Percentiles rank a stretch among this genome's conserved stretches.
Evolutionary conservation across 2,329 filamentous ascomycete species (phyloP).

Genomic region (Epichloe gansuensis): DNA sequence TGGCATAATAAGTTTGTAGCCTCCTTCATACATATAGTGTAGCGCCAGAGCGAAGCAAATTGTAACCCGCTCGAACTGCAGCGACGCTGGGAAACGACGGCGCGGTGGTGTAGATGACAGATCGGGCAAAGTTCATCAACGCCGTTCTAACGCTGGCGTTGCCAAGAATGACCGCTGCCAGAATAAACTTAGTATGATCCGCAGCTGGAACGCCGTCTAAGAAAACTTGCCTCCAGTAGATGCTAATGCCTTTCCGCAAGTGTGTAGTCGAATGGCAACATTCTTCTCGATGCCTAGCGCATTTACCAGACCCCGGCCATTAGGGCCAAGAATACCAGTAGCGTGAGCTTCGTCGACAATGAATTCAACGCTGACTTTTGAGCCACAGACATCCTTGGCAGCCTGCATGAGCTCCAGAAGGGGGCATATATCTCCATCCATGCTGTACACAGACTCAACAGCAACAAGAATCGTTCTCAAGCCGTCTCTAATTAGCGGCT

Average conservation of each 20-base stretch:
- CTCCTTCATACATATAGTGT: neutral
- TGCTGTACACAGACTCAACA: conserved; percentile 33
- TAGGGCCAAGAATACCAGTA: conserved; percentile 33
- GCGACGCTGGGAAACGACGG: conserved; percentile 13
- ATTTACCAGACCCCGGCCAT: conserved; percentile 36
- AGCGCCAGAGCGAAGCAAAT: conserved; percentile 1
- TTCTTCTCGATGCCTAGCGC: conserved; percentile 35
- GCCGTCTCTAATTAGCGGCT: conserved; percentile 18
- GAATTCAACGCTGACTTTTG: conserved; percentile 30
- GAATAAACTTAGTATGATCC: neutral
- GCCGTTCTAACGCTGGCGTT: conserved; percentile 9
- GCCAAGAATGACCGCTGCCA: conserved; percentile 11
- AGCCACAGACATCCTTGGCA: conserved; percentile 17
- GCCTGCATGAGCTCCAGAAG: conserved; percentile 24
- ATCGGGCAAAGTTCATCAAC: conserved; percentile 12
- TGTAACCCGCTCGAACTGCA: conserved; percentile 9
- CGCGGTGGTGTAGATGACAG: conserved; percentile 11
- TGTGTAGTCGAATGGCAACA: conserved; percentile 37
- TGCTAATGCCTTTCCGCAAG: conserved; percentile 40
- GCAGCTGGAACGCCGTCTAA: neutral
- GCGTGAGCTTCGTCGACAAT: conserved; percentile 41
- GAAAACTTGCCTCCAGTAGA: conserved; percentile 17
- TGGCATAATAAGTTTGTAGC: too few relatives aligned
- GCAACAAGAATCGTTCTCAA: conserved; percentile 24
- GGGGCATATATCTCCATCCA: conserved; percentile 34